These are phyloP conservation scores for Lecanicillium sp. DNA, from an alignment of 2,329 filamentous ascomycete genomes.

Conservation along the genomic window DNA sequence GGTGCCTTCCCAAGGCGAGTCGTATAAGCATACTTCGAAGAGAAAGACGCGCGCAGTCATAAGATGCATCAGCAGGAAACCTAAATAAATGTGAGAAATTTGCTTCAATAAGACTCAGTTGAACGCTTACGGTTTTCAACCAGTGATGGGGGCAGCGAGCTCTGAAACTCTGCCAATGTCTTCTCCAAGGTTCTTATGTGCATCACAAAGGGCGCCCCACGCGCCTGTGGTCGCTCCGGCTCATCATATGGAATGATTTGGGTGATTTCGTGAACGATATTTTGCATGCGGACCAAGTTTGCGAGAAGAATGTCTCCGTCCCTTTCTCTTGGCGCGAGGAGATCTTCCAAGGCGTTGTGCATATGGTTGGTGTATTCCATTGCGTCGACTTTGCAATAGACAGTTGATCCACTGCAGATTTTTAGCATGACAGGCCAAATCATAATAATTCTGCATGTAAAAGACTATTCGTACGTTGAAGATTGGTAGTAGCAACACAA, in stretches of 20 bases:
- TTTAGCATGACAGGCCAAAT: no score
- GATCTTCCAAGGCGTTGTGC: neutral
- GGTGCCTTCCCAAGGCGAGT: conserved; percentile 4
- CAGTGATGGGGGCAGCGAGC: neutral
- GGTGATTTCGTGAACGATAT: conserved; percentile 5
- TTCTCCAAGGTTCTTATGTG: conserved; percentile 3
- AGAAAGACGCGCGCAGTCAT: conserved; percentile 4
- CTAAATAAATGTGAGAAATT: neutral
- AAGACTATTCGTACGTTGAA: conserved; percentile 2
- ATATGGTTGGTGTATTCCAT: conserved; percentile 1
- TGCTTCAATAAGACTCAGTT: no score
- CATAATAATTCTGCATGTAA: neutral
- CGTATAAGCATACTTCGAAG: conserved; percentile 5
- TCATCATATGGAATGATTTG: conserved; percentile 5
- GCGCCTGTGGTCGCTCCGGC: neutral
- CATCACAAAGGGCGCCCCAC: conserved; percentile 1
- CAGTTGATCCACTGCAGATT: neutral
- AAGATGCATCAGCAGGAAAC: conserved; percentile 1
- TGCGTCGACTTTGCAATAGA: conserved; percentile 5
- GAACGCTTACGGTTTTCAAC: conserved; percentile 1
- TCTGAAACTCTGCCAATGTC: conserved; percentile 2
- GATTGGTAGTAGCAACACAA: conserved; percentile 6
- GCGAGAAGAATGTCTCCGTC: conserved; percentile 1
- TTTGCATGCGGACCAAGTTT: conserved; percentile 2
- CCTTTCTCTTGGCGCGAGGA: neutral